Percentiles rank a stretch among this genome's conserved stretches.
phyloP scores from a whole-genome alignment of 1,284 basidiomycete genomes.

The Irpex rosettiformis region DNA sequence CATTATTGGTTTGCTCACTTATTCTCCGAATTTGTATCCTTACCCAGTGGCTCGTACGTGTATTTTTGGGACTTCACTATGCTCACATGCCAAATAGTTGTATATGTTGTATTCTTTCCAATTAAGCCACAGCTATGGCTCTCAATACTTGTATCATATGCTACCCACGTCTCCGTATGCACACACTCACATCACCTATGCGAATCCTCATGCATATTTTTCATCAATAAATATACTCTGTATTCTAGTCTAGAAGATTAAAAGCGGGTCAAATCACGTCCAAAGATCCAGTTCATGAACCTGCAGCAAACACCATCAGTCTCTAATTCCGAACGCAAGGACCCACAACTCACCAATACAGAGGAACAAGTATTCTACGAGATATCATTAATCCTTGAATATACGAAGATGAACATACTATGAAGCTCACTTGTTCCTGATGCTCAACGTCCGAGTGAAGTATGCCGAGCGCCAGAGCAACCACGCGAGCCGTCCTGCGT shows the following conservation, averaged over 20 bases:
- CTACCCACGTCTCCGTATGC: neutral
- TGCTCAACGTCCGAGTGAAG: constrained; percentile 74
- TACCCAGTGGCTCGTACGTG: neutral
- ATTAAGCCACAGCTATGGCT: neutral
- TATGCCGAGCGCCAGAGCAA: constrained; percentile 79
- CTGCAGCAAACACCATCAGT: constrained; percentile 6
- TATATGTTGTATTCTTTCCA: neutral
- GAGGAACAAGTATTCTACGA: constrained; percentile 63
- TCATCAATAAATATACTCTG: neutral
- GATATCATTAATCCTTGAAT: neutral
- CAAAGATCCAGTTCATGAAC: constrained; percentile 68
- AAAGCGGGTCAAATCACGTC: constrained; percentile 77
- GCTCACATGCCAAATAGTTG: neutral
- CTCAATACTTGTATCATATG: neutral
- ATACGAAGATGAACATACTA: neutral
- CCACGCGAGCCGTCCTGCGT: constrained; percentile 74
- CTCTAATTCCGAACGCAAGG: neutral
- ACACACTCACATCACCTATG: neutral
- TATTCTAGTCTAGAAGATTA: constrained; percentile 27
- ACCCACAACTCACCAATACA: constrained; percentile 54
- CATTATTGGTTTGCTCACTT: neutral
- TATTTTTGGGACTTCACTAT: neutral
- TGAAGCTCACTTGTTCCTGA: constrained; percentile 57
- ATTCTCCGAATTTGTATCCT: neutral
- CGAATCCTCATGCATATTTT: neutral